Evolutionary conservation across 2,329 filamentous ascomycete species (phyloP).

Genomic region (Coniochaeta prunicola): DNA sequence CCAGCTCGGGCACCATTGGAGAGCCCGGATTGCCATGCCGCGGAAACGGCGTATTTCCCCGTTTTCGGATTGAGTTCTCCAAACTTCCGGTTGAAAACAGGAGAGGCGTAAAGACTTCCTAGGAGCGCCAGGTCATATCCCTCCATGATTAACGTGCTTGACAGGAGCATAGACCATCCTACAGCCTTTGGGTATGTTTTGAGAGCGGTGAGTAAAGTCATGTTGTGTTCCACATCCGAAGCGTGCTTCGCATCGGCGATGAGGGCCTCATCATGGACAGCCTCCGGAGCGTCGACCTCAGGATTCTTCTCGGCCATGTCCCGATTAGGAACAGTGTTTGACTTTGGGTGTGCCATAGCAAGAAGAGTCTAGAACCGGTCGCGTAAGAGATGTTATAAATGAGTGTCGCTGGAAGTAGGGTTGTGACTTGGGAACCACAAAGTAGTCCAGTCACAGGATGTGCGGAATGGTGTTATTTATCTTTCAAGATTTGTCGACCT

Average conservation of each 20-base stretch:
- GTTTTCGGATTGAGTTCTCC: conserved; percentile 26
- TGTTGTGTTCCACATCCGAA: conserved; percentile 30
- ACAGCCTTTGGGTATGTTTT: conserved; percentile 39
- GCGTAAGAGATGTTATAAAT: neutral
- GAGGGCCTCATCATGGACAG: neutral
- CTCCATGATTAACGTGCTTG: conserved; percentile 41
- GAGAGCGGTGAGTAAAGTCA: conserved; percentile 31
- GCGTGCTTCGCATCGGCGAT: conserved; percentile 32
- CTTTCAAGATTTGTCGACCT: neutral
- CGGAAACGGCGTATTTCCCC: conserved; percentile 38
- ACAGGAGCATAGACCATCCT: conserved; percentile 37
- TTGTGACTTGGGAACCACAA: neutral
- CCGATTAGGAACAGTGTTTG: neutral
- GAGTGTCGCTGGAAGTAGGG: neutral
- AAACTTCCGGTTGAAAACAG: conserved; percentile 36
- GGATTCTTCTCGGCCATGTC: neutral
- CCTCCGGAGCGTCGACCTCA: neutral
- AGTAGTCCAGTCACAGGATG: neutral
- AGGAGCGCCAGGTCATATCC: conserved; percentile 44
- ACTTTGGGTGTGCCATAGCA: neutral
- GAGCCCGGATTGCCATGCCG: conserved; percentile 50
- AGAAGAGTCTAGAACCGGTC: neutral
- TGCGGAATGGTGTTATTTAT: neutral
- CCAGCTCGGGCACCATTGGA: conserved; percentile 46
- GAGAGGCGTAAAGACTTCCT: conserved; percentile 40